Evolutionary conservation across 148 eudicot species (phyloP).

Genomic region (Chenopodium quinoa): DNA sequence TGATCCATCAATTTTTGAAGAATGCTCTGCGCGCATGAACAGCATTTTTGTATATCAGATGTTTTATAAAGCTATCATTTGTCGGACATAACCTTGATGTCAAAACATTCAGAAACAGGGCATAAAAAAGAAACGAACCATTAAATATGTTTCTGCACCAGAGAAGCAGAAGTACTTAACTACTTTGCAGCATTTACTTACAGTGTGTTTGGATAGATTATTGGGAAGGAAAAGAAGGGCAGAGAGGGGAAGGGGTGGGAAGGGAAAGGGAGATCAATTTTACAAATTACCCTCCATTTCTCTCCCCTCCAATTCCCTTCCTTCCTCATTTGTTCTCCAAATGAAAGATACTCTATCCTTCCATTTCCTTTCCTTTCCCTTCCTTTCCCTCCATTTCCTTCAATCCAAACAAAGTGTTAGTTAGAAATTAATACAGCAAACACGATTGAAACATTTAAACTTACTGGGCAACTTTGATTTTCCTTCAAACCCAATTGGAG

Average conservation of each 20-base stretch:
- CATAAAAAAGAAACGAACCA: background rate
- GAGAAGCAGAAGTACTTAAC: background rate
- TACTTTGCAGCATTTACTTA: background rate
- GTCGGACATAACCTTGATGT: background rate
- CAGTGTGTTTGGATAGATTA: too few species aligned
- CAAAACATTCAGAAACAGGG: background rate
- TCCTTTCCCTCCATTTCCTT: too few species aligned
- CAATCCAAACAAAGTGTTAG: too few species aligned
- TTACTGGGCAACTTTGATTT: constrained; percentile 68
- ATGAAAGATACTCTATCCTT: too few species aligned
- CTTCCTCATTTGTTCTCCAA: too few species aligned
- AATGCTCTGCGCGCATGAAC: constrained; percentile 44
- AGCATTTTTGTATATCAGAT: constrained; percentile 7
- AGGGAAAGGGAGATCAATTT: too few species aligned
- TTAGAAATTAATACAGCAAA: background rate
- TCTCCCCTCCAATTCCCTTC: too few species aligned
- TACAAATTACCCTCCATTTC: too few species aligned
- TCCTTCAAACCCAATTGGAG: constrained; percentile 70
- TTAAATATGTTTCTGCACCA: background rate
- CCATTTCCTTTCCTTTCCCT: too few species aligned
- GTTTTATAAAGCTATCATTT: background rate
- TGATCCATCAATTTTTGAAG: constrained; percentile 56
- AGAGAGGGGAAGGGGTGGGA: too few species aligned
- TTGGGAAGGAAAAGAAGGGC: too few species aligned
- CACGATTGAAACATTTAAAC: constrained; percentile 21